A percentile compares a stretch with the other conserved stretches of the same genome.
Conservation (phyloP, 1,284 basidiomycete species). For the Kwoniella shivajii region DNA sequence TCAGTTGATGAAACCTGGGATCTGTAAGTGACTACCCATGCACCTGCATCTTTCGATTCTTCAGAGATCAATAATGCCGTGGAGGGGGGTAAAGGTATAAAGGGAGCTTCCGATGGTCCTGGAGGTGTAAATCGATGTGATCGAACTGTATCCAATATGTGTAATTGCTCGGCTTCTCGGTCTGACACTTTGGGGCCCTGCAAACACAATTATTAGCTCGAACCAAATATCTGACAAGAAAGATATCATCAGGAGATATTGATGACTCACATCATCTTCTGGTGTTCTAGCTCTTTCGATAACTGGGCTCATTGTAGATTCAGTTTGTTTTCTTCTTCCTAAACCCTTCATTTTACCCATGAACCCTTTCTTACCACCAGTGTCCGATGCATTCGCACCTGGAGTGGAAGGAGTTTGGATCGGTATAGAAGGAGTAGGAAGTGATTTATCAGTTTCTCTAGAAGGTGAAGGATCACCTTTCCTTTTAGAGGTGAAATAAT, state of each 20-base stretch:
- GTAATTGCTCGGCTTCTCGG: constrained; percentile 51
- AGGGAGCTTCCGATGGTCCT: constrained; percentile 70
- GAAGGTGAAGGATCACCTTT: constrained; percentile 24
- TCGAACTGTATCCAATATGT: constrained; percentile 66
- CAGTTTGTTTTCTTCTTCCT: constrained; percentile 62
- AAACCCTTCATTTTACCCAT: constrained; percentile 79
- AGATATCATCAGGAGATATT: neutral
- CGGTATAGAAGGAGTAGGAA: constrained; percentile 13
- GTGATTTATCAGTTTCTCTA: constrained; percentile 11
- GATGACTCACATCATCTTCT: constrained; percentile 34
- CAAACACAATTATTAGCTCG: neutral
- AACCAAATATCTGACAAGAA: neutral
- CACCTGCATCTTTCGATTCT: constrained; percentile 68
- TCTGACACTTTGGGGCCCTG: constrained; percentile 42
- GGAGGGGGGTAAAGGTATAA: constrained; percentile 63
- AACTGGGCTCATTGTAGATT: constrained; percentile 45
- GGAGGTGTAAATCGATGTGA: constrained; percentile 71
- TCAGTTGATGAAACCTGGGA: constrained; percentile 68
- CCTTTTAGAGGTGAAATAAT: constrained; percentile 48
- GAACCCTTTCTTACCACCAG: constrained; percentile 43
- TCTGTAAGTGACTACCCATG: constrained; percentile 77
- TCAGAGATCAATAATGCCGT: constrained; percentile 80
- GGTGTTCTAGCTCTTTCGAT: constrained; percentile 33
- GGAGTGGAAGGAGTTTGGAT: constrained; percentile 56
- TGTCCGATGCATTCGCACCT: constrained; percentile 57